These are phyloP conservation scores for Vickermania ingenoplastis DNA, from an alignment of 208 protist genomes.

Conservation along the genomic window DNA sequence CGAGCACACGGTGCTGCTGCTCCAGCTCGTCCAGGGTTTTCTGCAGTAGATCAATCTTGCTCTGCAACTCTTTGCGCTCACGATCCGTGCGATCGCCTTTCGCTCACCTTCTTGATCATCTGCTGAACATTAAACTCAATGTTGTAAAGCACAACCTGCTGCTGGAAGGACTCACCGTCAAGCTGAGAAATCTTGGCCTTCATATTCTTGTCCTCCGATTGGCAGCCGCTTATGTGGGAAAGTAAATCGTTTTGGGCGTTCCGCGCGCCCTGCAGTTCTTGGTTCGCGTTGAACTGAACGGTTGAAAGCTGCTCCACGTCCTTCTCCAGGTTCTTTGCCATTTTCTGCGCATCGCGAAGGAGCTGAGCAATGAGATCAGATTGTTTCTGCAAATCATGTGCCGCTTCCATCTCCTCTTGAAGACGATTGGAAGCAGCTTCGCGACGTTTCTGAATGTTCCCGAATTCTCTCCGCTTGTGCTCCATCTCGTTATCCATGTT, in stretches of 20 bases:
- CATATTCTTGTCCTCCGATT: constrained; percentile 83
- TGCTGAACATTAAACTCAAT: constrained; percentile 93
- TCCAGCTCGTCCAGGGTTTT: constrained; percentile 69
- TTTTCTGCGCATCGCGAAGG: constrained; percentile 41
- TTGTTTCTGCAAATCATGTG: constrained; percentile 55
- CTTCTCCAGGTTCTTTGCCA: constrained; percentile 38
- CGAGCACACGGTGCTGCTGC: constrained; percentile 66
- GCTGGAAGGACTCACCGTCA: constrained; percentile 78
- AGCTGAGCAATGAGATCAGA: constrained; percentile 46
- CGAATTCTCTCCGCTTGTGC: constrained; percentile 19
- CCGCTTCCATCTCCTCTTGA: constrained; percentile 24
- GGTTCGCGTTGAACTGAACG: constrained; percentile 68
- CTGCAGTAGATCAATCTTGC: constrained; percentile 81
- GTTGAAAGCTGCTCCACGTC: constrained; percentile 80
- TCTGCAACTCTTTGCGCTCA: constrained; percentile 77
- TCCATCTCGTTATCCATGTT: constrained; percentile 22
- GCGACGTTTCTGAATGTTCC: constrained; percentile 14
- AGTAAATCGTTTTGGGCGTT: constrained; percentile 53
- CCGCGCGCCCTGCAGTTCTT: constrained; percentile 61
- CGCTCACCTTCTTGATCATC: constrained; percentile 91
- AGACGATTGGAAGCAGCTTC: constrained; percentile 18
- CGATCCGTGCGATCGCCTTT: constrained; percentile 88
- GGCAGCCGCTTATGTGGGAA: constrained; percentile 75
- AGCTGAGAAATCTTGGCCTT: constrained; percentile 71
- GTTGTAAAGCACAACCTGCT: constrained; percentile 91